A percentile compares a stretch with the other conserved stretches of the same genome.
Evolutionary conservation across 176 grass and related monocot species (phyloP).

Genomic region (Rhynchospora tenuis): DNA sequence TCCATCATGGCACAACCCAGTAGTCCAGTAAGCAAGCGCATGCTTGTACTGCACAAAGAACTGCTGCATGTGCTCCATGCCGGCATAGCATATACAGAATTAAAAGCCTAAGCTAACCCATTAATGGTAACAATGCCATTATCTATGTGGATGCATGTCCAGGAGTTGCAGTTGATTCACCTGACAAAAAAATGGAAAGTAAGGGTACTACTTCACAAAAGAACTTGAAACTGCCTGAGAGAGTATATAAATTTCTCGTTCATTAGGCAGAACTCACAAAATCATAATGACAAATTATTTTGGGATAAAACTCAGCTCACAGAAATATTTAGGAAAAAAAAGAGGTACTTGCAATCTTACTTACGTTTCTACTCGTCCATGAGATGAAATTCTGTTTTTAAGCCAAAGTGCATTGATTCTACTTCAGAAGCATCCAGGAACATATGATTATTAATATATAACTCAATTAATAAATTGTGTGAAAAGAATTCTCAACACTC

Average conservation of each 20-base stretch:
- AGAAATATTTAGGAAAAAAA: neutral
- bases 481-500: neutral
- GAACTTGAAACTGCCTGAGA: neutral
- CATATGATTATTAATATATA: conserved; percentile 2
- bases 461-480: conserved; percentile 25
- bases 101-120: neutral
- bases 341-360: neutral
- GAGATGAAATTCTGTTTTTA: neutral
- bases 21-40: neutral
- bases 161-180: neutral
- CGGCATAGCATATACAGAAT: neutral
- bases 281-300: neutral
- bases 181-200: neutral
- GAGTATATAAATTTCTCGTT: neutral
- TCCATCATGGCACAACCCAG: neutral
- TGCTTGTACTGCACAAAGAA: neutral
- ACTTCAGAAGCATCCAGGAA: neutral
- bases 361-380: neutral
- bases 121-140: no score
- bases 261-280: neutral
- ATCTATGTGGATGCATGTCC: neutral
- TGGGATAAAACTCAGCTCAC: neutral
- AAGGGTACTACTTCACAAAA: neutral
- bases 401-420: neutral
- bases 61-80: neutral